These are phyloP conservation scores for Geranium incanum DNA, from an alignment of 441 rosid genomes.

Conservation along the genomic window DNA sequence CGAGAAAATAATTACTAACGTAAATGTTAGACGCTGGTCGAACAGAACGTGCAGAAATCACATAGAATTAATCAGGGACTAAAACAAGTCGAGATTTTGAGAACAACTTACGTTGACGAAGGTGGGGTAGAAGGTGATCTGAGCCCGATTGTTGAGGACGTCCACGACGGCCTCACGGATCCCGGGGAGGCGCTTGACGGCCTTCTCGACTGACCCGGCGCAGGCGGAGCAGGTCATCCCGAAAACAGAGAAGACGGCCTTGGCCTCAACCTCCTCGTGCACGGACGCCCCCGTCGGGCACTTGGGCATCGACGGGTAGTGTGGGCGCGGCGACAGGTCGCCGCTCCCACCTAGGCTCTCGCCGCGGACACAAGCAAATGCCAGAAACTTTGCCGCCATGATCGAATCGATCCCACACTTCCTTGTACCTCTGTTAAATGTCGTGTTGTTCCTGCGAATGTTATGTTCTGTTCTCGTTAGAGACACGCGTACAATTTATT, in stretches of 20 bases:
- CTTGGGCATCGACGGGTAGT: slow-evolving; percentile 60
- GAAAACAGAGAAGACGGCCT: slow-evolving; percentile 42
- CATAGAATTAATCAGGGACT: too few relatives aligned
- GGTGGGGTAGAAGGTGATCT: slow-evolving; percentile 46
- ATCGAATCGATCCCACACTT: too few relatives aligned
- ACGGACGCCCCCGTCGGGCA: slow-evolving; percentile 47
- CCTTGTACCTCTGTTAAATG: too few relatives aligned
- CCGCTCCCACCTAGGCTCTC: slow-evolving; percentile 14
- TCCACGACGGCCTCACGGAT: slow-evolving; percentile 61
- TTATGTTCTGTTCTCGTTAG: too few relatives aligned
- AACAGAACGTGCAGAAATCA: too few relatives aligned
- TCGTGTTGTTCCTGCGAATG: too few relatives aligned
- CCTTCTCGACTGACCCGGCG: slow-evolving; percentile 78
- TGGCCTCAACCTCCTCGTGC: slow-evolving; percentile 33
- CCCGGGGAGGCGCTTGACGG: slow-evolving; percentile 65
- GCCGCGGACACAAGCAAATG: slow-evolving; percentile 52
- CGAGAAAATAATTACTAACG: too few relatives aligned
- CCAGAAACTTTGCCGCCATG: slow-evolving; percentile 66
- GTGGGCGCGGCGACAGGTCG: slow-evolving; percentile 44
- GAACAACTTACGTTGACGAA: slow-evolving; percentile 42
- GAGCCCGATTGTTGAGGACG: slow-evolving; percentile 55
- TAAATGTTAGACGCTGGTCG: too few relatives aligned
- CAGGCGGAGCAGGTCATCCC: slow-evolving; percentile 83
- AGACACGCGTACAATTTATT: too few relatives aligned
- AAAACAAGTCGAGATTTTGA: too few relatives aligned